Evolutionary conservation across 257 asterid genomes (phyloP).

Genomic region (Asclepias syriaca): DNA sequence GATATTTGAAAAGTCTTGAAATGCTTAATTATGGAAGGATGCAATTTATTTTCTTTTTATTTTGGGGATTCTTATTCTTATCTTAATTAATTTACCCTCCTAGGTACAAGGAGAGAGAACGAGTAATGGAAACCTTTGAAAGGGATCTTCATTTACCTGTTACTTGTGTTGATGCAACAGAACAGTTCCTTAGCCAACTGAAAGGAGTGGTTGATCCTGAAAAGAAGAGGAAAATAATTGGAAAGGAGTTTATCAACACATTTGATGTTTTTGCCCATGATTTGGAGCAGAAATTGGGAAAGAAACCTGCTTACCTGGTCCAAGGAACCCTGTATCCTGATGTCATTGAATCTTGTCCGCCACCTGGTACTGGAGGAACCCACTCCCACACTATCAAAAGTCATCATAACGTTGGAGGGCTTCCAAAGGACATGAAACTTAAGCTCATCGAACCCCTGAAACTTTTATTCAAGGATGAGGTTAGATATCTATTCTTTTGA

Average conservation of each 20-base stretch:
- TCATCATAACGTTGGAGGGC: constrained; percentile 97
- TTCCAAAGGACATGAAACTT: constrained; percentile 94
- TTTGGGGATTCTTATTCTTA: constrained; percentile 8
- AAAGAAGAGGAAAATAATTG: constrained; percentile 87
- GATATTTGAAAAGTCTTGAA: neutral
- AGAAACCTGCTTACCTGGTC: constrained; percentile 65
- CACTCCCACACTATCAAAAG: constrained; percentile 99
- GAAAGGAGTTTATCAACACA: constrained; percentile 72
- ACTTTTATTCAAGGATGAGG: constrained; percentile 98
- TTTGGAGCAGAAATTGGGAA: constrained; percentile 66
- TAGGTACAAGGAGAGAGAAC: constrained; percentile 79
- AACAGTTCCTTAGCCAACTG: constrained; percentile 78
- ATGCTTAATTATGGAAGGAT: neutral
- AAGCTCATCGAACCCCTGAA: constrained; percentile 96
- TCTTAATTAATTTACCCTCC: neutral
- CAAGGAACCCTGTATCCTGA: constrained; percentile 99
- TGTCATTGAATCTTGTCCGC: constrained; percentile 96
- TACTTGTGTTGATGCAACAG: constrained; percentile 79
- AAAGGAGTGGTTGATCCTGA: constrained; percentile 97
- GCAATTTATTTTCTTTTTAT: neutral
- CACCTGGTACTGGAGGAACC: constrained; percentile 95
- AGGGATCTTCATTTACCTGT: constrained; percentile 90
- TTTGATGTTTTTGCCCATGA: constrained; percentile 79
- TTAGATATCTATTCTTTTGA: constrained; percentile 14
- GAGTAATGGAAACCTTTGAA: constrained; percentile 88